Conservation (phyloP, 2,329 filamentous ascomycete genomes). For the Botrytis cinerea region DNA sequence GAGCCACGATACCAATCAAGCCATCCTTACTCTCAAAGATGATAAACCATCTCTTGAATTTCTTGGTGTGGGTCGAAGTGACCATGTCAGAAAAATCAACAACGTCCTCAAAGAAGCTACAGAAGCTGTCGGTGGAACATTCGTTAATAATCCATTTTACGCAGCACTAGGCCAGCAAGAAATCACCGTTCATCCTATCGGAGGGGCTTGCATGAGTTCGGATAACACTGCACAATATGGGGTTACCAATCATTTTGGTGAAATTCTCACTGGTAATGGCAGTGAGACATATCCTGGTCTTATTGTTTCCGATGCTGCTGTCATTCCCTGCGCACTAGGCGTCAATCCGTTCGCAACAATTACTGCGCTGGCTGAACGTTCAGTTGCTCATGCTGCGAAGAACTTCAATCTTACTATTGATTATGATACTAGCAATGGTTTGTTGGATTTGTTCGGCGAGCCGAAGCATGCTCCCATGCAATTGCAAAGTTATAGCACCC, state of each 20-base stretch:
- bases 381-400: constrained; percentile 54
- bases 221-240: constrained; percentile 59
- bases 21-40: constrained; percentile 57
- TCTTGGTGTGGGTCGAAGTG: constrained; percentile 57
- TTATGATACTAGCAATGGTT: constrained; percentile 48
- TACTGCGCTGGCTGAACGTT: constrained; percentile 66
- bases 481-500: constrained; percentile 24
- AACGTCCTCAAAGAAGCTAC: constrained; percentile 56
- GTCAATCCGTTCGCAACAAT: constrained; percentile 72
- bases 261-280: constrained; percentile 57
- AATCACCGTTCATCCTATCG: constrained; percentile 67
- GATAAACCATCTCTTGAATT: constrained; percentile 63
- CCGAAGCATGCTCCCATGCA: constrained; percentile 43
- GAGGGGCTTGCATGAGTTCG: constrained; percentile 62
- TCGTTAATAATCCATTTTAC: constrained; percentile 60
- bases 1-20: constrained; percentile 52
- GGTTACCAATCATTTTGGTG: constrained; percentile 61
- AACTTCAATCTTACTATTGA: constrained; percentile 48
- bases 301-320: constrained; percentile 61
- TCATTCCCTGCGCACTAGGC: constrained; percentile 62
- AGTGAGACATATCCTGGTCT: constrained; percentile 57
- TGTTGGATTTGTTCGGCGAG: constrained; percentile 56
- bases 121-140: constrained; percentile 58
- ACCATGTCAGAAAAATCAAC: constrained; percentile 56
- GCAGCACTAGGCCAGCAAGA: constrained; percentile 57